Evolutionary conservation across 176 grass and related monocot genomes (phyloP).

Genomic region (Triticum urartu): DNA sequence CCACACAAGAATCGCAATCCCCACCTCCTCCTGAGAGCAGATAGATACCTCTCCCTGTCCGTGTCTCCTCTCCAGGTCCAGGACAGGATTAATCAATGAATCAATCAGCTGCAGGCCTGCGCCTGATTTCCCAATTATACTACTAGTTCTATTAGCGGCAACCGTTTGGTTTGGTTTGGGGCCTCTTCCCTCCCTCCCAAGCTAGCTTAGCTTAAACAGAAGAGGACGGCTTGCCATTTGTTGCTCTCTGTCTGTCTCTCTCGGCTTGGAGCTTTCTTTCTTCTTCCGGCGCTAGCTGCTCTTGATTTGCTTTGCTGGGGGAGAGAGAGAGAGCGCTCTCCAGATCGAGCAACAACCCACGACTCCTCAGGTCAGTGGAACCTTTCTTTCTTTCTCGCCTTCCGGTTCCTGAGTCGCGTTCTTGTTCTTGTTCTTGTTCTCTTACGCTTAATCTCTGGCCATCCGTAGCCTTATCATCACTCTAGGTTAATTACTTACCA

Average conservation of each 20-base stretch:
- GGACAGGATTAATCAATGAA: neutral
- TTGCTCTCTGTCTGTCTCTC: neutral
- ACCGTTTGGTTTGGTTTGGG: neutral
- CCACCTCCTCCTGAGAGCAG: neutral
- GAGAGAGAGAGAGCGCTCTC: neutral
- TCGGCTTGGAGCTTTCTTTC: neutral
- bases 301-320: neutral
- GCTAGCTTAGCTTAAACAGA: neutral
- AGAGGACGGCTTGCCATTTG: neutral
- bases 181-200: neutral
- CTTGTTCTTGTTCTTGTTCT: neutral
- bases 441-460: neutral
- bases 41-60: conserved; percentile 12
- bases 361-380: conserved; percentile 19
- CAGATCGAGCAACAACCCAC: neutral
- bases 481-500: neutral
- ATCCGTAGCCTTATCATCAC: neutral
- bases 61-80: neutral
- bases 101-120: conserved; percentile 2
- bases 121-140: conserved; percentile 7
- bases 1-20: neutral
- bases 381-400: neutral
- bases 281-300: neutral
- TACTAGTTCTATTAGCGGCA: neutral
- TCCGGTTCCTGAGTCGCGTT: neutral